Evolutionary conservation across 1,284 basidiomycete species (phyloP).

Genomic region (Pascua sp.): DNA sequence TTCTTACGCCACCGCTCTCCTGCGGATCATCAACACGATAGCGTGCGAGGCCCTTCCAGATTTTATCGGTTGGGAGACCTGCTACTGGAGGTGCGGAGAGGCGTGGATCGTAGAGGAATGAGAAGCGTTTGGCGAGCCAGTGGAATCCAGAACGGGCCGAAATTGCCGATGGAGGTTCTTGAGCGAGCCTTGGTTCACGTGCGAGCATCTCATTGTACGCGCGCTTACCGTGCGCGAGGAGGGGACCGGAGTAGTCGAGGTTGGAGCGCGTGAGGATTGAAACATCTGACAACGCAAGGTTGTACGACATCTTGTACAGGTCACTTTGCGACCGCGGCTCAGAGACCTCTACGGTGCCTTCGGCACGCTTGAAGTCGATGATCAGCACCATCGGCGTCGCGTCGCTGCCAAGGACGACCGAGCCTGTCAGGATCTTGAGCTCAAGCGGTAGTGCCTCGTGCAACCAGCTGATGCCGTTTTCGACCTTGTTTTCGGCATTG

Average conservation of each 20-base stretch:
- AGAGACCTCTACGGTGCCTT: conserved; percentile 73
- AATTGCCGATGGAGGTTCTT: conserved; percentile 36
- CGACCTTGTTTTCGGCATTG: conserved; percentile 1
- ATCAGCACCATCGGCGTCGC: conserved; percentile 78
- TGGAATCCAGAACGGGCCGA: conserved; percentile 41
- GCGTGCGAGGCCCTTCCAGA: conserved; percentile 52
- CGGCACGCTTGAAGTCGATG: conserved; percentile 66
- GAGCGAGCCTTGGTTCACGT: conserved; percentile 42
- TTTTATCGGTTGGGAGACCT: conserved; percentile 36
- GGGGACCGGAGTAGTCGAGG: conserved; percentile 64
- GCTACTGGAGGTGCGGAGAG: conserved; percentile 36
- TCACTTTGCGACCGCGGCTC: conserved; percentile 73
- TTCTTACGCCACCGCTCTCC: conserved; percentile 13
- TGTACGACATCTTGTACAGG: conserved; percentile 71
- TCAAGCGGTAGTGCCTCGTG: conserved; percentile 78
- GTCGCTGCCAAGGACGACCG: conserved; percentile 74
- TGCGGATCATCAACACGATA: conserved; percentile 43
- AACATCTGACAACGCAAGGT: conserved; percentile 65
- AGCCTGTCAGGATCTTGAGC: conserved; percentile 66
- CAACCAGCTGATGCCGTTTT: conserved; percentile 35
- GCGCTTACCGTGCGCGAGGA: conserved; percentile 63
- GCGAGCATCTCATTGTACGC: conserved; percentile 59
- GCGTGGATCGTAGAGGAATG: conserved; percentile 36
- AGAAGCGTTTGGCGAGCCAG: conserved; percentile 34
- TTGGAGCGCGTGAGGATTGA: conserved; percentile 71